phyloP scores from a whole-genome alignment of 768 basidiomycete genomes.

The Boletus subparvulus region DNA sequence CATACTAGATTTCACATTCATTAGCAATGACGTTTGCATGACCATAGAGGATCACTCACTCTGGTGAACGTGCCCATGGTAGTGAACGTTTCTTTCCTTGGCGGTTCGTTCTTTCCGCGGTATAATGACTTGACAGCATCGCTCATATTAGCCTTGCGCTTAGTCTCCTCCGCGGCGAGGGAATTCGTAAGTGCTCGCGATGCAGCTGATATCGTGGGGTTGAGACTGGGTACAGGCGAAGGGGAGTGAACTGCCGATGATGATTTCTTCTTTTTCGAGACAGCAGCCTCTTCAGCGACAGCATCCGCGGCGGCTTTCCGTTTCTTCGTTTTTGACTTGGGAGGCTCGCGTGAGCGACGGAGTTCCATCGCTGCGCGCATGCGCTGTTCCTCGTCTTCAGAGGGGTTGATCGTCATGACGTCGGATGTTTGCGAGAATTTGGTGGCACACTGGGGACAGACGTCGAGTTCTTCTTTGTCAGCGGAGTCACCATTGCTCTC shows the following conservation, averaged over 20 bases:
- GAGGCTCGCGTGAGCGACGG: constrained; percentile 54
- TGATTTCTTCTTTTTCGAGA: constrained; percentile 45
- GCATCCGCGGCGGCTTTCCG: constrained; percentile 53
- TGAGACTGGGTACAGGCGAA: constrained; percentile 33
- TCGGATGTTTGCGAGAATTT: constrained; percentile 62
- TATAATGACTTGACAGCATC: constrained; percentile 85
- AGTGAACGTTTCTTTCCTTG: constrained; percentile 84
- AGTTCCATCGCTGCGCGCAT: constrained; percentile 58
- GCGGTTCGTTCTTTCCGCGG: constrained; percentile 48
- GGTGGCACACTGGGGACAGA: constrained; percentile 76
- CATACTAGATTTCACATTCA: constrained; percentile 14
- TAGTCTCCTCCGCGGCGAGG: constrained; percentile 78
- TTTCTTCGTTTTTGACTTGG: constrained; percentile 54
- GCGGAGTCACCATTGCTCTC: constrained; percentile 24
- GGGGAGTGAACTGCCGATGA: constrained; percentile 11
- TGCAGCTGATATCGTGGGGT: constrained; percentile 54
- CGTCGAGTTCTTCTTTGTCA: constrained; percentile 41
- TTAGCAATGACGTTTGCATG: background rate
- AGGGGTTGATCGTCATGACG: constrained; percentile 67
- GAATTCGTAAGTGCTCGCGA: constrained; percentile 68
- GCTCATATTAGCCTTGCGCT: constrained; percentile 81
- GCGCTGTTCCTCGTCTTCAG: constrained; percentile 59
- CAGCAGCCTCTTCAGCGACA: constrained; percentile 25
- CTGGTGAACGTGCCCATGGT: constrained; percentile 91
- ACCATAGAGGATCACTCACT: constrained; percentile 46